phyloP scores from a whole-genome alignment of 2,329 filamentous ascomycete genomes.

The Calonectria hawksworthii region DNA sequence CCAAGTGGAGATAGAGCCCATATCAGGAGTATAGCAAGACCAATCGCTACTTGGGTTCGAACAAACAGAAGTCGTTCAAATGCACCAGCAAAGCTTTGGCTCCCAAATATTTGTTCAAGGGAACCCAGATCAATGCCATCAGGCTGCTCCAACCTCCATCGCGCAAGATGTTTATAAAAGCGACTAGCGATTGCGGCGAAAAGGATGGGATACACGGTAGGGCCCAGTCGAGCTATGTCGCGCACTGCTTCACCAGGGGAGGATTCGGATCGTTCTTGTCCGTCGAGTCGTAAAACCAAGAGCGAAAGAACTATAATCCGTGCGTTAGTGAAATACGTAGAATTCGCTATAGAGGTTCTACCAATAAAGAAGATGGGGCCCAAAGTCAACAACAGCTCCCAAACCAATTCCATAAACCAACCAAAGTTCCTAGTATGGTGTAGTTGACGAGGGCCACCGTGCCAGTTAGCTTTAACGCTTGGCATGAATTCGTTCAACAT shows the following conservation, averaged over 20 bases:
- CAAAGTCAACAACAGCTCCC: no score
- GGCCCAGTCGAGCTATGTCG: slow-evolving; percentile 13
- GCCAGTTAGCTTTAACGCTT: no score
- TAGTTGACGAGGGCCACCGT: no score
- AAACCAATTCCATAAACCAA: no score
- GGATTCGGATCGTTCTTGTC: background rate
- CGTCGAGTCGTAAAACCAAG: slow-evolving; percentile 6
- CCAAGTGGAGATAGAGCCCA: slow-evolving; percentile 25
- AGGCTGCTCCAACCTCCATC: slow-evolving; percentile 20
- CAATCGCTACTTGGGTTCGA: background rate
- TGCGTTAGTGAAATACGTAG: no score
- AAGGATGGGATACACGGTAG: slow-evolving; percentile 24
- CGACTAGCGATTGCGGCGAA: slow-evolving; percentile 20
- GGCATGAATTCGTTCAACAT: no score
- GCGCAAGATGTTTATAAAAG: slow-evolving; percentile 23
- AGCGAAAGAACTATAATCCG: no score
- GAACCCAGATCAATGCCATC: slow-evolving; percentile 10
- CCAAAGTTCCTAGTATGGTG: no score
- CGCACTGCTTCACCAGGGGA: background rate
- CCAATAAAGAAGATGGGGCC: no score
- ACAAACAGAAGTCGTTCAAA: slow-evolving; percentile 15
- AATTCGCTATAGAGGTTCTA: no score
- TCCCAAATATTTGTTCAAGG: slow-evolving; percentile 26
- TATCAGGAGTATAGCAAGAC: background rate
- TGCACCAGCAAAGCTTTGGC: slow-evolving; percentile 25